Conservation (phyloP, 345 rosid genomes). For the Gossypium thurberi region DNA sequence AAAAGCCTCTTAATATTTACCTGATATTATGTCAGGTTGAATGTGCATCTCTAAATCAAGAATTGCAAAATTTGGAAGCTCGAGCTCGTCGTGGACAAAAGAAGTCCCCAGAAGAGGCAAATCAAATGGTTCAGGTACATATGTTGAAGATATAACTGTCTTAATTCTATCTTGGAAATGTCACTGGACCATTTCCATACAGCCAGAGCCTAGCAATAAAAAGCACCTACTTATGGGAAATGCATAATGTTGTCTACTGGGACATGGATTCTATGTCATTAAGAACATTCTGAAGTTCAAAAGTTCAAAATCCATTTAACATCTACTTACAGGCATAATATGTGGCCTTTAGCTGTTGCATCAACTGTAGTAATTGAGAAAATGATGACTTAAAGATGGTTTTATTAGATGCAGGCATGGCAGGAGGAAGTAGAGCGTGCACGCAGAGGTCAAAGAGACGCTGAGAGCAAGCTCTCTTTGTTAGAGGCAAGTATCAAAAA, state of each 20-base stretch:
- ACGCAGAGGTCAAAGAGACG: slow-evolving; percentile 89
- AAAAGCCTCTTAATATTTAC: slow-evolving; percentile 17
- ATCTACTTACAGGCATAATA: not conserved
- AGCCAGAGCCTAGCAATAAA: not conserved
- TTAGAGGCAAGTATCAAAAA: slow-evolving; percentile 52
- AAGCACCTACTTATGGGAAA: not conserved
- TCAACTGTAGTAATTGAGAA: not conserved
- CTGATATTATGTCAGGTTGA: slow-evolving; percentile 54
- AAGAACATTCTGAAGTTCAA: slow-evolving; percentile 1
- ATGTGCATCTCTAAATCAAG: slow-evolving; percentile 81
- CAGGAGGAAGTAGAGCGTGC: slow-evolving; percentile 96
- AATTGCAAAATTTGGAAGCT: slow-evolving; percentile 88
- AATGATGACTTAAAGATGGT: slow-evolving; percentile 8
- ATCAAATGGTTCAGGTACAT: slow-evolving; percentile 82
- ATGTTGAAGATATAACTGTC: not conserved
- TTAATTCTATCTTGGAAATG: not conserved
- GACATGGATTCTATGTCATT: slow-evolving; percentile 9
- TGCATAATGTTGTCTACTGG: not conserved
- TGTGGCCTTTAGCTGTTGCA: slow-evolving; percentile 1
- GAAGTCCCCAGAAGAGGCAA: slow-evolving; percentile 87
- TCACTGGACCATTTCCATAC: not conserved
- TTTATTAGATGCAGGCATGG: slow-evolving; percentile 75
- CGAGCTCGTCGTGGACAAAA: slow-evolving; percentile 84
- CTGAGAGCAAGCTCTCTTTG: slow-evolving; percentile 86
- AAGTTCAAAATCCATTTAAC: not conserved